A percentile compares a stretch with the other conserved stretches of the same genome.
phyloP scores from a whole-genome alignment of 2,329 filamentous ascomycete species.

The Fusarium dimerum region DNA sequence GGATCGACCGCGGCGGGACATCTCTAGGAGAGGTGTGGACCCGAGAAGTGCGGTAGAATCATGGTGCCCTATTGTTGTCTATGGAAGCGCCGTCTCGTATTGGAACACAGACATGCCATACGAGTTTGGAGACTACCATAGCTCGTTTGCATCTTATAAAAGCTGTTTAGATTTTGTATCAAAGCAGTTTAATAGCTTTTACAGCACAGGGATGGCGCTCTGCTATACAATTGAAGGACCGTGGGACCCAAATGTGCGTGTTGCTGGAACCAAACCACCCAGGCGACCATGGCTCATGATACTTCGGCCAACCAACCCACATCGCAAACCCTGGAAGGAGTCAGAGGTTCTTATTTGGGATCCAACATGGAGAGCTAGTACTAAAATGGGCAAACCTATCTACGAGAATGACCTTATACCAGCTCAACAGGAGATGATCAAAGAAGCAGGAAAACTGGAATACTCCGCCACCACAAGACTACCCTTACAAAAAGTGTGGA shows the following conservation, averaged over 20 bases:
- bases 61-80: constrained; percentile 34
- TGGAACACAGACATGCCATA: constrained; percentile 28
- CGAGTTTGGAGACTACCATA: constrained; percentile 21
- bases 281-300: constrained; percentile 55
- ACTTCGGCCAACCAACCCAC: constrained; percentile 45
- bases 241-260: constrained; percentile 33
- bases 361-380: constrained; percentile 30
- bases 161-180: constrained; percentile 23
- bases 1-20: not conserved
- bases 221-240: constrained; percentile 51
- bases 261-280: constrained; percentile 15
- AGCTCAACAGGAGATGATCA: constrained; percentile 48
- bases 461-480: constrained; percentile 11
- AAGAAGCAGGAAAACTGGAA: constrained; percentile 34
- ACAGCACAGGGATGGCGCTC: constrained; percentile 38
- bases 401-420: constrained; percentile 41
- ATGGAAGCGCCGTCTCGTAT: constrained; percentile 44
- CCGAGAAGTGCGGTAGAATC: not conserved
- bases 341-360: constrained; percentile 61
- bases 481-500: constrained; percentile 46
- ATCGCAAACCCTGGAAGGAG: constrained; percentile 30
- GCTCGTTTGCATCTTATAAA: constrained; percentile 20
- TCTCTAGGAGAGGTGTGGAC: constrained; percentile 1
- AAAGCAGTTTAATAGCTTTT: constrained; percentile 1
- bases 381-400: constrained; percentile 15